Percentiles rank a stretch among this genome's conserved stretches.
Conservation (phyloP, 192 early-diverging fungal genomes). For the Backusella macrospora region DNA sequence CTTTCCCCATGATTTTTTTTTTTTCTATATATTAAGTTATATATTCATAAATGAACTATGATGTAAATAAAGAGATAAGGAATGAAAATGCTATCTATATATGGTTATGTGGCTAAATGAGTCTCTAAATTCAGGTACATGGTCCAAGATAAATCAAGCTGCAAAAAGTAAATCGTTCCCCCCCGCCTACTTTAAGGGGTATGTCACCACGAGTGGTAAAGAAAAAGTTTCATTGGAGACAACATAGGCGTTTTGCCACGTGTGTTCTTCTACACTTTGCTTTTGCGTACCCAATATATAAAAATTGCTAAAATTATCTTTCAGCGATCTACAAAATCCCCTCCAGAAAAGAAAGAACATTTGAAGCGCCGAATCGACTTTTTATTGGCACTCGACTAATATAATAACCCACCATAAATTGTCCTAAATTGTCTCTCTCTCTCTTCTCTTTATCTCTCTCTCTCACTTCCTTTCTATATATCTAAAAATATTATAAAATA, state of each 20-base stretch:
- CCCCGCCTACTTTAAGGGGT: conserved; percentile 1
- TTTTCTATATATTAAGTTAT: too few relatives aligned
- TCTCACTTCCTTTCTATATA: conserved; percentile 12
- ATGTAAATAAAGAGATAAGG: too few relatives aligned
- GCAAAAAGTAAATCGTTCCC: neutral
- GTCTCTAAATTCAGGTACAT: neutral
- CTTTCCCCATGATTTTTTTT: too few relatives aligned
- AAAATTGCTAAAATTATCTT: neutral
- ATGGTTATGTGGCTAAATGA: too few relatives aligned
- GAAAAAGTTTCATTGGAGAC: conserved; percentile 6
- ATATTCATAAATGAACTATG: too few relatives aligned
- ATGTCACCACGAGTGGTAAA: neutral
- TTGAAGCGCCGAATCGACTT: neutral
- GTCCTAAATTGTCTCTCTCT: neutral
- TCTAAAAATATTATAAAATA: neutral
- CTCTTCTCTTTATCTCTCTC: neutral
- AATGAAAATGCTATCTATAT: too few relatives aligned
- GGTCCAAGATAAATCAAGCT: neutral
- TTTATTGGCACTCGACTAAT: neutral
- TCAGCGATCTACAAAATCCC: neutral
- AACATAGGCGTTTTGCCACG: conserved; percentile 1
- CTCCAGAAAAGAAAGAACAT: neutral
- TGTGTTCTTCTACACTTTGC: neutral
- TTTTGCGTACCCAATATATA: neutral
- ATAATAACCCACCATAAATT: neutral